Base-by-base conservation (phyloP, 805 yeast species). In the Suhomyces canberraensis region DNA sequence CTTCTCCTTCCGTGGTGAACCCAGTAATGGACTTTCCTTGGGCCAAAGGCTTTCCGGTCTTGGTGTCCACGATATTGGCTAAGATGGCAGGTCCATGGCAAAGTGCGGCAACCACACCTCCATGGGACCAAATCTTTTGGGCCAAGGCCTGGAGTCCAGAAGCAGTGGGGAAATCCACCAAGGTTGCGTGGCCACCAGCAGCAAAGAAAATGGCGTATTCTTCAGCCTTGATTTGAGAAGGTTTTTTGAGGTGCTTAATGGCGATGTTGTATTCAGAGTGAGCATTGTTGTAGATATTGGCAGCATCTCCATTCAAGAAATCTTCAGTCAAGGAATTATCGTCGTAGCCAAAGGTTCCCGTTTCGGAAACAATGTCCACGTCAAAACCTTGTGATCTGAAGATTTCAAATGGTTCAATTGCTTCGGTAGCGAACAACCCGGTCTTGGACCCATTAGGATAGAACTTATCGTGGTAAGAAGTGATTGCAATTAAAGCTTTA, bases 1-100 rank as follows among this genome's bases (percentile, higher is more conserved):
- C 57, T 58, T 78, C 84, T 40, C 81, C 87, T 17, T 51, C 61
- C 40, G 72, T 74, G 11, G 81, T 70, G 60, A 80, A 81, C 5
- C 84, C 85, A 16, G 87, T 79, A 34, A 76, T 64, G 19, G 64
- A 65, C 54, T 71, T 75, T 37, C 80, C 84, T 43, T 72, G 54
- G 37, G 73, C 63, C 35, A 81, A 46, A 13, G 61, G 56, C 32
- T 65, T 60, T 29, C 77, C 77, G 13, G 71, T 61, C 6, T 48
- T 40, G 28, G 51, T 43, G 45, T 75, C 76, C 27, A 51, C 60
- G 44, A 79, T 52, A 29, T 65, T 64, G n/a, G 66, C 73, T 41
- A 80, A 74, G 42, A 79, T 66, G 16, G 70, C 68, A n/a, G 83
- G 82, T 6, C 84, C 87, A 46, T 80, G 85, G 56, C 87, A 80